Conservation (phyloP, 2,329 filamentous ascomycete species). For the Penicillium janthinellum region DNA sequence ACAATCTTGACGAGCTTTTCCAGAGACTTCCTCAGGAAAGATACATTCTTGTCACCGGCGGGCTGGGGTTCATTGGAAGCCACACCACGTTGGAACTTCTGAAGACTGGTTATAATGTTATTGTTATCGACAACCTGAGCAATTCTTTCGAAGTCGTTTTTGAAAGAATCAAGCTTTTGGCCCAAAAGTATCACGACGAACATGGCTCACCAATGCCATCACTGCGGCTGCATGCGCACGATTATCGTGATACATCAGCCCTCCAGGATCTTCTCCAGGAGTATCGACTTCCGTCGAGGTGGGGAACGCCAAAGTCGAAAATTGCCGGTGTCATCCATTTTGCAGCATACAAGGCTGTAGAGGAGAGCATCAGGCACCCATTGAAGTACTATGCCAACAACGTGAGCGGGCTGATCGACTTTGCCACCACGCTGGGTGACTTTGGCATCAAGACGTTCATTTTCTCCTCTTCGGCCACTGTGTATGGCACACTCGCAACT, state of each 20-base stretch:
- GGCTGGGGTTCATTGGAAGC: conserved; percentile 47
- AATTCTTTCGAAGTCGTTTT: conserved; percentile 42
- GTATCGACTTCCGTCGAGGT: conserved; percentile 40
- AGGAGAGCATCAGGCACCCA: conserved; percentile 62
- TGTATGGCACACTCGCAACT: conserved; percentile 61
- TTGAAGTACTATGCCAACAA: conserved; percentile 70
- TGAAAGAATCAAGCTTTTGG: conserved; percentile 38
- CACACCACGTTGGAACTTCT: conserved; percentile 47
- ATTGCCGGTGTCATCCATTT: conserved; percentile 70
- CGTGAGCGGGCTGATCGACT: conserved; percentile 63
- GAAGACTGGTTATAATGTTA: conserved; percentile 45
- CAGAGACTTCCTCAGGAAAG: conserved; percentile 39
- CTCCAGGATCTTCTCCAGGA: conserved; percentile 49
- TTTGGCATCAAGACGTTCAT: conserved; percentile 67
- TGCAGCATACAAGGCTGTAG: conserved; percentile 67
- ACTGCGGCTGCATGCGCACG: conserved; percentile 51
- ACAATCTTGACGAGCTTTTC: conserved; percentile 47
- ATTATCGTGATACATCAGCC: conserved; percentile 49
- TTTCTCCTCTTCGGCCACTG: conserved; percentile 68
- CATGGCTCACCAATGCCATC: conserved; percentile 46
- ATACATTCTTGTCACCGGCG: conserved; percentile 49
- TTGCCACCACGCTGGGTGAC: conserved; percentile 59
- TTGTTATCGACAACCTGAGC: conserved; percentile 47
- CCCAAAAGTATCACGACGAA: conserved; percentile 39
- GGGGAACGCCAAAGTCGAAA: conserved; percentile 47